Evolutionary conservation across 2,329 filamentous ascomycete genomes (phyloP).

Genomic region (Penicillium sp.): DNA sequence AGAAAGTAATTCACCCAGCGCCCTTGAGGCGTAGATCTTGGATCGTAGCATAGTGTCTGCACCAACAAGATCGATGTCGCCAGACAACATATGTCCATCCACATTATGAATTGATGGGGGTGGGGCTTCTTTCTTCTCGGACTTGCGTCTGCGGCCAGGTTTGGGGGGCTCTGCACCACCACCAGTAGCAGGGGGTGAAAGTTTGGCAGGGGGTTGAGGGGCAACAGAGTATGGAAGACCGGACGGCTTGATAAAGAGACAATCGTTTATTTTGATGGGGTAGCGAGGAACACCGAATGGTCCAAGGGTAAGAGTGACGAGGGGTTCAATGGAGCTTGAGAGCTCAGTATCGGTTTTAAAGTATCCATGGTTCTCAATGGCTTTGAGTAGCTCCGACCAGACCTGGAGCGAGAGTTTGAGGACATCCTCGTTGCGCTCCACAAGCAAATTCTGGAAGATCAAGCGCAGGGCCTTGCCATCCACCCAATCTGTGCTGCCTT

Average conservation of each 20-base stretch:
- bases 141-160: constrained; percentile 74
- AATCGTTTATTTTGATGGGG: constrained; percentile 86
- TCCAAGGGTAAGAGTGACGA: constrained; percentile 81
- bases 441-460: constrained; percentile 91
- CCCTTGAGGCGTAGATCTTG: constrained; percentile 80
- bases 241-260: constrained; percentile 89
- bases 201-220: constrained; percentile 34
- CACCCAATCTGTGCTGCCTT: constrained; percentile 83
- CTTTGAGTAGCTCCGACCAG: constrained; percentile 76
- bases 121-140: constrained; percentile 75
- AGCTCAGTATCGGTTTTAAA: constrained; percentile 72
- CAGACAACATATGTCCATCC: constrained; percentile 96
- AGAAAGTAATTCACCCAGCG: constrained; percentile 81
- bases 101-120: constrained; percentile 81
- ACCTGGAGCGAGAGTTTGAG: constrained; percentile 81
- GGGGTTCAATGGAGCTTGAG: constrained; percentile 70
- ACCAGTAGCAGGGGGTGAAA: constrained; percentile 46
- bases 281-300: constrained; percentile 90
- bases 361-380: constrained; percentile 61
- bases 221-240: constrained; percentile 72
- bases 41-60: constrained; percentile 85
- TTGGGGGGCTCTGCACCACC: constrained; percentile 60
- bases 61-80: constrained; percentile 92
- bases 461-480: constrained; percentile 84
- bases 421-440: constrained; percentile 84